Conservation (phyloP, 164 flowering plant species). For the Buxus sempervirens region DNA sequence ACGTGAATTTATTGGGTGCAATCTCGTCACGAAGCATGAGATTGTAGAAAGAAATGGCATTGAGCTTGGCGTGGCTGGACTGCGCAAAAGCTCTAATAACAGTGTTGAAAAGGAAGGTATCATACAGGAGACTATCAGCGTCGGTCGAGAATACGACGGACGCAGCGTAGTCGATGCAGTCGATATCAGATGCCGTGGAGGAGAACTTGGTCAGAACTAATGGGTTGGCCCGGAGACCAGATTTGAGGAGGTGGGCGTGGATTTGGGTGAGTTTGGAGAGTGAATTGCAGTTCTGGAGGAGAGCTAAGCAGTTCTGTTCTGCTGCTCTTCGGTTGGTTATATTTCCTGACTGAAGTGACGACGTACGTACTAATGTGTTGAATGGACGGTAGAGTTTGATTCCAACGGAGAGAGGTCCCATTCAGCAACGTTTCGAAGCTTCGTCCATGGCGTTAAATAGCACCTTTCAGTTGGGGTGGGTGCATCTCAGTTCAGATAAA, state of each 20-base stretch:
- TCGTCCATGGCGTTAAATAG: no score
- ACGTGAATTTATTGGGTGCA: conserved; percentile 48
- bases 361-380: neutral
- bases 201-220: conserved; percentile 50
- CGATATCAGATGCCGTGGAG: conserved; percentile 31
- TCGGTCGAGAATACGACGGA: conserved; percentile 32
- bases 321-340: conserved; percentile 22
- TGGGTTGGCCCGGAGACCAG: conserved; percentile 42
- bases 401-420: neutral
- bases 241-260: conserved; percentile 39
- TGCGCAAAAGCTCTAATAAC: conserved; percentile 41
- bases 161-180: conserved; percentile 31
- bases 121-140: conserved; percentile 25
- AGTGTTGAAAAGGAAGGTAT: conserved; percentile 49
- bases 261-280: conserved; percentile 36
- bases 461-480: no score
- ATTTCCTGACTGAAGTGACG: neutral
- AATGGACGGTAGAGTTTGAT: neutral
- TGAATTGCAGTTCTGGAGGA: conserved; percentile 33
- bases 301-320: conserved; percentile 37
- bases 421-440: neutral
- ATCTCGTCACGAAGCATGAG: conserved; percentile 31
- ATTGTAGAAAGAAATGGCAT: conserved; percentile 28
- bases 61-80: conserved; percentile 16
- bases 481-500: no score